These are phyloP conservation scores for Calonectria pseudoturangicola DNA, from an alignment of 2,329 filamentous ascomycete species.

Conservation along the genomic window DNA sequence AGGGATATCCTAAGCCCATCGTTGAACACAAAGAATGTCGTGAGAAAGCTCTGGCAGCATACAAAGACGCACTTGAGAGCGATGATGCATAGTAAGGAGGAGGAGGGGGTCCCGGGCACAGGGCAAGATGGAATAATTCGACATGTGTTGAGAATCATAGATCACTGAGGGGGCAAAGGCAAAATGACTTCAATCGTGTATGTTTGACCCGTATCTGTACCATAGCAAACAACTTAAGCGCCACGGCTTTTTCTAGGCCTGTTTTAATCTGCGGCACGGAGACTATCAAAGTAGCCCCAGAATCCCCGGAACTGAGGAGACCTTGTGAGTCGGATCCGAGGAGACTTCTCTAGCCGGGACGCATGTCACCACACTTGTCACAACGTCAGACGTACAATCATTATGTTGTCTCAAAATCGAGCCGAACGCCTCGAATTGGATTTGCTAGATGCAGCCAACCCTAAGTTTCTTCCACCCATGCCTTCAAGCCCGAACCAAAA, in stretches of 20 bases:
- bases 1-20: conserved; percentile 83
- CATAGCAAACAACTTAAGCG: conserved; percentile 71
- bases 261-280: conserved; percentile 76
- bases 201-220: conserved; percentile 82
- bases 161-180: conserved; percentile 27
- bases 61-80: conserved; percentile 73
- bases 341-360: conserved; percentile 74
- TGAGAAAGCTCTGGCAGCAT: conserved; percentile 80
- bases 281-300: conserved; percentile 75
- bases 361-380: conserved; percentile 55
- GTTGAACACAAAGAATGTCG: conserved; percentile 84
- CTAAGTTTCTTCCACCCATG: conserved; percentile 63
- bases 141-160: conserved; percentile 21
- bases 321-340: conserved; percentile 64
- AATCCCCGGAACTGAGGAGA: conserved; percentile 69
- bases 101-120: no score
- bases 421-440: conserved; percentile 69
- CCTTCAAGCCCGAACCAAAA: conserved; percentile 62
- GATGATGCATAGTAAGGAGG: conserved; percentile 48
- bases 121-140: not conserved
- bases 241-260: conserved; percentile 78
- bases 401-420: conserved; percentile 65
- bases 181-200: conserved; percentile 49
- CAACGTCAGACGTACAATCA: conserved; percentile 56
- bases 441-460: conserved; percentile 67